A percentile compares a stretch with the other conserved stretches of the same genome.
These are phyloP conservation scores for Nidula microcarpa DNA, from an alignment of 768 basidiomycete genomes.

Conservation along the genomic window DNA sequence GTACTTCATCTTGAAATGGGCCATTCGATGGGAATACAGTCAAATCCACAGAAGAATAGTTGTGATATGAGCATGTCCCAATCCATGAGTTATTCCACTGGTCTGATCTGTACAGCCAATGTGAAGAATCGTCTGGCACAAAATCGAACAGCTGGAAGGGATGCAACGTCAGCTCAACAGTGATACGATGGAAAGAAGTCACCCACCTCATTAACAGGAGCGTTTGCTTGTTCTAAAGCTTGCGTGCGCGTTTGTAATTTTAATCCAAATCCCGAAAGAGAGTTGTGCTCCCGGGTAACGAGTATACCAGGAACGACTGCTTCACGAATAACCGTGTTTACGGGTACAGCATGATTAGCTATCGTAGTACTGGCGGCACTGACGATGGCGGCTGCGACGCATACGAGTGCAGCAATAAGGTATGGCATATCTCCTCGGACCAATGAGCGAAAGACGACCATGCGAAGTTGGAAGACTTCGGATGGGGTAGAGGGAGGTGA, in stretches of 20 bases:
- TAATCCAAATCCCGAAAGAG: neutral
- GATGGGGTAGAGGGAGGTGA: slow-evolving; percentile 7
- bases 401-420: slow-evolving; percentile 6
- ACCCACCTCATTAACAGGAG: slow-evolving; percentile 2
- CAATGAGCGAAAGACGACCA: slow-evolving; percentile 1
- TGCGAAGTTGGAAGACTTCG: slow-evolving; percentile 4
- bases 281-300: slow-evolving; percentile 1
- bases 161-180: neutral
- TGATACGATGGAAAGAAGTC: neutral
- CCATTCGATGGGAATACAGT: slow-evolving; percentile 6
- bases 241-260: slow-evolving; percentile 1
- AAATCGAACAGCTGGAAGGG: slow-evolving; percentile 6
- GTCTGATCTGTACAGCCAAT: slow-evolving; percentile 8
- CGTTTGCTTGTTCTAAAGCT: slow-evolving; percentile 7
- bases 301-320: slow-evolving; percentile 4
- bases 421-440: slow-evolving; percentile 2
- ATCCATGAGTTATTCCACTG: slow-evolving; percentile 14
- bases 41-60: slow-evolving; percentile 5
- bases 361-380: slow-evolving; percentile 9
- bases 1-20: slow-evolving; percentile 6
- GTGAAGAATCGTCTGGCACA: slow-evolving; percentile 4
- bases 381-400: slow-evolving; percentile 4
- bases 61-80: slow-evolving; percentile 4
- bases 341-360: slow-evolving; percentile 8
- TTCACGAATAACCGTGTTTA: slow-evolving; percentile 5